These are phyloP conservation scores for Pestalotiopsis sp. DNA, from an alignment of 2,329 filamentous ascomycete genomes.

Conservation along the genomic window DNA sequence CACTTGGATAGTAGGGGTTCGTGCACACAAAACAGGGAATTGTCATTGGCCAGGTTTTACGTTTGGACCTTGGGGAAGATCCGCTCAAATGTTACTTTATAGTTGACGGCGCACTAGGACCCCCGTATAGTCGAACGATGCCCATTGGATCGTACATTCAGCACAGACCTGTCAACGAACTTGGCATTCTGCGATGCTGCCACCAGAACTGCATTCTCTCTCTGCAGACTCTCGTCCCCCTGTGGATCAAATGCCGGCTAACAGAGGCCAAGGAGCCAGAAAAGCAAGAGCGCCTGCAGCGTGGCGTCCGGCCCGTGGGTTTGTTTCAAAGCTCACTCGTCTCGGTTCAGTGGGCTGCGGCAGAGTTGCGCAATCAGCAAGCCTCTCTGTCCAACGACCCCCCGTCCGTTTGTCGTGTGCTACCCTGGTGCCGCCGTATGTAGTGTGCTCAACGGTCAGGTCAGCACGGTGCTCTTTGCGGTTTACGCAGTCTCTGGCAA, in stretches of 20 bases:
- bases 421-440: not conserved
- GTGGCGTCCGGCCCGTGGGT: not conserved
- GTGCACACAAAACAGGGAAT: not conserved
- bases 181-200: conserved; percentile 1
- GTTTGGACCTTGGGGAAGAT: not conserved
- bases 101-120: not conserved
- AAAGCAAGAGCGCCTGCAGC: not conserved
- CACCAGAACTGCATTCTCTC: not conserved
- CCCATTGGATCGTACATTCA: not conserved
- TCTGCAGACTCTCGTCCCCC: not conserved
- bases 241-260: conserved; percentile 2
- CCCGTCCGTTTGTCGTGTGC: not conserved
- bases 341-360: not conserved
- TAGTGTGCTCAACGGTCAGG: not conserved
- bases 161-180: conserved; percentile 8
- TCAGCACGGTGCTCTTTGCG: conserved; percentile 1
- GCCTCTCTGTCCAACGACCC: not conserved
- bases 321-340: conserved; percentile 6
- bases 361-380: not conserved
- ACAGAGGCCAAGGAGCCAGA: not conserved
- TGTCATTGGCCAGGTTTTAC: conserved; percentile 1
- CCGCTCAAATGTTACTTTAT: not conserved
- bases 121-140: not conserved
- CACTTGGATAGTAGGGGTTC: conserved; percentile 6
- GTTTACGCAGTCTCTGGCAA: not conserved